Conservation (phyloP, 345 rosid genomes). For the Salix arbutifolia region DNA sequence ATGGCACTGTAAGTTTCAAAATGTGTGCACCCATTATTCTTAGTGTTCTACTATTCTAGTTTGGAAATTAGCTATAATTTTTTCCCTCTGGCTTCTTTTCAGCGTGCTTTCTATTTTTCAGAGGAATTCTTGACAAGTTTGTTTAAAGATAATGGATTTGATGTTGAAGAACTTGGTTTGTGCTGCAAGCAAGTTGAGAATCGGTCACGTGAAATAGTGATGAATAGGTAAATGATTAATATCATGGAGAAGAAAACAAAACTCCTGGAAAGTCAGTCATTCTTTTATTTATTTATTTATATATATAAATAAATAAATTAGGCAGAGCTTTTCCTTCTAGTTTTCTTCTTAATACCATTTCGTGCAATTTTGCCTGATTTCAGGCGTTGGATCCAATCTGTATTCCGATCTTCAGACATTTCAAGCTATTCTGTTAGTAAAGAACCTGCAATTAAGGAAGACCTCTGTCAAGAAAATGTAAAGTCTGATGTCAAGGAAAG, state of each 20-base stretch:
- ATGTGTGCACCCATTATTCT: neutral
- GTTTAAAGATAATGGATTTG: conserved; percentile 65
- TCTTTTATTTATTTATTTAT: neutral
- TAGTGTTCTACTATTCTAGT: neutral
- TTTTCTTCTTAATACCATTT: neutral
- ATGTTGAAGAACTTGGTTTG: conserved; percentile 64
- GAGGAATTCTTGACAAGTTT: conserved; percentile 64
- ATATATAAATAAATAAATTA: neutral
- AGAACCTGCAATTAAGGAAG: conserved; percentile 26
- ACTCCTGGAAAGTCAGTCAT: neutral
- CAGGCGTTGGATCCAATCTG: conserved; percentile 92
- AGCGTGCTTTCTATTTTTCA: conserved; percentile 91
- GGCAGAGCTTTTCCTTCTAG: neutral
- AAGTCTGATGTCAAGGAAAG: conserved; percentile 19
- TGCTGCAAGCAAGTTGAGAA: conserved; percentile 94
- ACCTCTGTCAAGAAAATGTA: conserved; percentile 22
- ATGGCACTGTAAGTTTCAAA: conserved; percentile 78
- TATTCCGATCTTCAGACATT: conserved; percentile 44
- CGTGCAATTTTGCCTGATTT: conserved; percentile 17
- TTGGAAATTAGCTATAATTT: neutral
- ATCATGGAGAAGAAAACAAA: neutral
- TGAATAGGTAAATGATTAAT: conserved; percentile 56
- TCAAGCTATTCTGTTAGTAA: conserved; percentile 11
- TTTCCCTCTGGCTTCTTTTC: conserved; percentile 20
- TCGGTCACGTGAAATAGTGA: conserved; percentile 73